Evolutionary conservation across 495 filamentous ascomycete genomes (phyloP), one percentile per base, ranked within the genome.

Genomic region (Penicillium manginii): DNA sequence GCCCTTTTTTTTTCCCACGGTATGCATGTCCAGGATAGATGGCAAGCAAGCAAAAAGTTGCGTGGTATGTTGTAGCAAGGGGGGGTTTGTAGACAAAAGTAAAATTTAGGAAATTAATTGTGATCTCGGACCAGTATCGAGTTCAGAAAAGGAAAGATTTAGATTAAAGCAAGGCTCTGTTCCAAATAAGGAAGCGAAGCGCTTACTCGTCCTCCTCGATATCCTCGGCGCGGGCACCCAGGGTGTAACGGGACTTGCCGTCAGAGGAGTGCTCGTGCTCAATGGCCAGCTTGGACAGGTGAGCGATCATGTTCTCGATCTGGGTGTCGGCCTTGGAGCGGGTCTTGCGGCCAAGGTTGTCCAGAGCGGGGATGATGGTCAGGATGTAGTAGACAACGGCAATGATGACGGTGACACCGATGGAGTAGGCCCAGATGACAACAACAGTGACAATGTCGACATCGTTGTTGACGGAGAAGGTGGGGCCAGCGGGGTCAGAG

Each of bases 321-420:
- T 86, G 79, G 68, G 87, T 89, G 72, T 92, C 88, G 63, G 84
- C 83, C 63, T 79, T 80, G 71, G 80, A 86, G 70, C 89, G 84
- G 80, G 86, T 88, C 84, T 88, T 87, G 72, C 89, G 87, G 69
- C 89, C 89, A 59, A 92, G 86, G 76, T 91, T 87, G 79, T 90
- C 84, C 53, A 91, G 82, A 74, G 75, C 83, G 49, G 79, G 74
- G 66, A 90, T 82, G 65, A 81, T 75, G 77, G 86, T 88, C 70
- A 92, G 81, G 66, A 88, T 67, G 77, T 84, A 89, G 80, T 92
- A 91, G 67, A 89, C 82, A 62, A 91, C 88, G 57, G 89, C 88
- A 67, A 90, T 86, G 77, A 91, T 83, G 71, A 92, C 83, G 53
- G 85, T 90, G 59, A 90, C 87, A 78, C 83, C 88, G 61, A 91